Percentiles rank a stretch among this genome's conserved stretches.
These are phyloP conservation scores for Potentilla sterilis DNA, from an alignment of 306 rosid species.

Conservation along the genomic window DNA sequence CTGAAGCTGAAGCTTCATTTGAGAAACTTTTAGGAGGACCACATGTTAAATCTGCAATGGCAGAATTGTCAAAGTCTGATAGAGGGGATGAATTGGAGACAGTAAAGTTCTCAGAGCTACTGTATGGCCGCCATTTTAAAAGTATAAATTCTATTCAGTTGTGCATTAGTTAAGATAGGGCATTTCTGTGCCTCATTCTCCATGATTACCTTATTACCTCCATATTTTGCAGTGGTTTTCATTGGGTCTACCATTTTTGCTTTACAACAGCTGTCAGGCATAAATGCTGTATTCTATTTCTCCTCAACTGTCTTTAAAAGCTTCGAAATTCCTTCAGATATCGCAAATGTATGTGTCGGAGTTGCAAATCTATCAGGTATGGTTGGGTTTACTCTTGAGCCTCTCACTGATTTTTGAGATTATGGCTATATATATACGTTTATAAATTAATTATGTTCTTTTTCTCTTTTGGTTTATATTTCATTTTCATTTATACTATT, in stretches of 20 bases:
- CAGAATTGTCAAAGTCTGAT: constrained; percentile 60
- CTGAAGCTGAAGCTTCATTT: constrained; percentile 71
- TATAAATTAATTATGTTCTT: constrained; percentile 5
- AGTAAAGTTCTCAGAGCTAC: constrained; percentile 44
- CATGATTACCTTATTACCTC: constrained; percentile 34
- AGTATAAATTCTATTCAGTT: constrained; percentile 33
- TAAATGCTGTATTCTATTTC: constrained; percentile 85
- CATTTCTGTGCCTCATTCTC: constrained; percentile 24
- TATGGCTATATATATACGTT: constrained; percentile 24
- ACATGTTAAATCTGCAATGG: constrained; percentile 70
- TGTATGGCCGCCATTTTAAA: constrained; percentile 59
- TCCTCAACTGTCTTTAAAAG: constrained; percentile 77
- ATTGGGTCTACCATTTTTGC: constrained; percentile 81
- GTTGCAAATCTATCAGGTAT: constrained; percentile 68
- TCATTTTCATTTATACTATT: constrained; percentile 12
- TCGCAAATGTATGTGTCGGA: constrained; percentile 68
- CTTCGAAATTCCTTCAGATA: constrained; percentile 65
- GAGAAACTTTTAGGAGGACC: constrained; percentile 71
- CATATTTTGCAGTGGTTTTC: constrained; percentile 79
- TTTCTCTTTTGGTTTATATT: background rate
- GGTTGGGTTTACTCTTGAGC: constrained; percentile 9
- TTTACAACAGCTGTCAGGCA: constrained; percentile 90
- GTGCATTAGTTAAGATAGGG: background rate
- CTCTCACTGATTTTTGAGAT: constrained; percentile 6
- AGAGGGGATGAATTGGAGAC: constrained; percentile 62